Percentiles rank a stretch among this genome's conserved stretches.
Evolutionary conservation across 2,329 filamentous ascomycete species (phyloP).

Genomic region (Aureobasidium sp.): DNA sequence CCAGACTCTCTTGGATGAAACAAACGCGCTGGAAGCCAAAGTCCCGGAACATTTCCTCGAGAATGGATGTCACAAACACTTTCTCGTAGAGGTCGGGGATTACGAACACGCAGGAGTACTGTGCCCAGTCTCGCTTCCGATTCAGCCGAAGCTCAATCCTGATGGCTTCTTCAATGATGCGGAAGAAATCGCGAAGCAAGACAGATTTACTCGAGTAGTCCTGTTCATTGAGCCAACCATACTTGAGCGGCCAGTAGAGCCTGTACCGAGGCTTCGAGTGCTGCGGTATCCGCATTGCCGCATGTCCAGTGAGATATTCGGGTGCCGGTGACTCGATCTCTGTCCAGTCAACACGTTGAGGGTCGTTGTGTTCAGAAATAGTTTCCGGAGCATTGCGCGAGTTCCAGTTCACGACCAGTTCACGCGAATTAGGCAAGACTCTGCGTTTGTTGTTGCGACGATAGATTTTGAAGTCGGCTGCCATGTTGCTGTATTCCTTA

Average conservation of each 20-base stretch:
- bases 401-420: slow-evolving; percentile 92
- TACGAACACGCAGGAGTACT: slow-evolving; percentile 94
- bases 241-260: slow-evolving; percentile 81
- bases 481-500: slow-evolving; percentile 68
- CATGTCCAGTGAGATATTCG: slow-evolving; percentile 70
- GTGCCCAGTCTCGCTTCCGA: slow-evolving; percentile 70
- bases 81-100: slow-evolving; percentile 97
- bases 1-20: slow-evolving; percentile 93
- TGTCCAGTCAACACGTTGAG: slow-evolving; percentile 90
- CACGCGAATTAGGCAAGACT: slow-evolving; percentile 94
- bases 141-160: slow-evolving; percentile 73
- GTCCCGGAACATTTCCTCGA: slow-evolving; percentile 79
- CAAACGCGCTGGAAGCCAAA: slow-evolving; percentile 84
- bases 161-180: slow-evolving; percentile 78
- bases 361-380: slow-evolving; percentile 92
- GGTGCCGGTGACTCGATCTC: slow-evolving; percentile 63
- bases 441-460: slow-evolving; percentile 93
- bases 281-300: slow-evolving; percentile 80
- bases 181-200: slow-evolving; percentile 78
- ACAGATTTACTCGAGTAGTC: slow-evolving; percentile 76
- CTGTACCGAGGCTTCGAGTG: slow-evolving; percentile 83
- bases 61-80: slow-evolving; percentile 72
- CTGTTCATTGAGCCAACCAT: slow-evolving; percentile 82
- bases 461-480: slow-evolving; percentile 74
- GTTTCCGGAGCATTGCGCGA: slow-evolving; percentile 71